Percentiles rank a stretch among this genome's conserved stretches.
These are phyloP conservation scores for Aspergillus jensenii DNA, from an alignment of 2,329 filamentous ascomycete species.

Conservation along the genomic window DNA sequence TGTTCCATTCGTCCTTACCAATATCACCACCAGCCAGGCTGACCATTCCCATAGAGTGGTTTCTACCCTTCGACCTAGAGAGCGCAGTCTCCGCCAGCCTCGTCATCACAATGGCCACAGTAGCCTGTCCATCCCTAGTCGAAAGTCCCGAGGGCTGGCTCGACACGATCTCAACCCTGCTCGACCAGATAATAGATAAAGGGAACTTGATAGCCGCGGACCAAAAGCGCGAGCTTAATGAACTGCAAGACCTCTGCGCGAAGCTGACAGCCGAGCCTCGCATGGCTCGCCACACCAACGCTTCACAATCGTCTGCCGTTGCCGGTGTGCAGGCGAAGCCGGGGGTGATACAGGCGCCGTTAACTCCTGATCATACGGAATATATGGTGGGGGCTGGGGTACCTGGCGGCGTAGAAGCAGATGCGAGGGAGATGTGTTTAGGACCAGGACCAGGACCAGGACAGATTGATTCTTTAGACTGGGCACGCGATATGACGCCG, in stretches of 20 bases:
- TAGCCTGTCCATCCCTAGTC: neutral
- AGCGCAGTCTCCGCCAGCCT: slow-evolving; percentile 3
- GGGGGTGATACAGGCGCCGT: no score
- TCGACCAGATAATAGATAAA: neutral
- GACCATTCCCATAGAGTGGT: neutral
- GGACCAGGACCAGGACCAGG: neutral
- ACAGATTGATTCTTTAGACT: neutral
- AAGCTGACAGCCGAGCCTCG: neutral
- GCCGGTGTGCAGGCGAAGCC: no score
- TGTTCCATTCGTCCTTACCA: neutral
- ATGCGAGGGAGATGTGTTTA: no score
- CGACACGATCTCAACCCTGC: neutral
- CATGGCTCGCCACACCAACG: neutral
- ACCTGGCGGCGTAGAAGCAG: no score
- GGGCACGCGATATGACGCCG: slow-evolving; percentile 3
- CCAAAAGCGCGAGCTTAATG: neutral
- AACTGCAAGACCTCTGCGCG: neutral
- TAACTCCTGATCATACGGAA: no score
- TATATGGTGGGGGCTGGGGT: no score
- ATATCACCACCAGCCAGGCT: neutral
- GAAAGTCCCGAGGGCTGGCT: neutral
- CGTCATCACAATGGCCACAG: slow-evolving; percentile 1
- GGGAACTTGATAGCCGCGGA: slow-evolving; percentile 3
- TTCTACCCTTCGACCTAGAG: slow-evolving; percentile 8
- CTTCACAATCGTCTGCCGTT: neutral